phyloP scores from a whole-genome alignment of 2,329 filamentous ascomycete species.

The Volutella citrinella region DNA sequence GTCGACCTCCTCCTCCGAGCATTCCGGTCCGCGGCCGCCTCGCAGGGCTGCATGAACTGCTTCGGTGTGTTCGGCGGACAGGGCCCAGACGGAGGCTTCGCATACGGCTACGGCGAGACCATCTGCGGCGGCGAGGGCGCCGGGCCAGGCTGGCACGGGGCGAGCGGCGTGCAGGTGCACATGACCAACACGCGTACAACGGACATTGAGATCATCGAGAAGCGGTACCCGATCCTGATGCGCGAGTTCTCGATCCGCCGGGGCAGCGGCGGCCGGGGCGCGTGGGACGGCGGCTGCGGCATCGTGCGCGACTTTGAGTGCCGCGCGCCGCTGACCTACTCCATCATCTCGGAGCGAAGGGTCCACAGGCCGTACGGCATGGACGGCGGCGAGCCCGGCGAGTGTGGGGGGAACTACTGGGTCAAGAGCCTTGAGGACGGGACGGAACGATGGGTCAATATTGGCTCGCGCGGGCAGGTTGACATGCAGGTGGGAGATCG shows the following conservation, averaged over 20 bases:
- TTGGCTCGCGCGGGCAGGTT: slow-evolving; percentile 7
- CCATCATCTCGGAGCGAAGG: slow-evolving; percentile 34
- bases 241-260: slow-evolving; percentile 24
- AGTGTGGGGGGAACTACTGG: slow-evolving; percentile 27
- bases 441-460: slow-evolving; percentile 6
- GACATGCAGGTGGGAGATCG: slow-evolving; percentile 10
- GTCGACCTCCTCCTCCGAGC: slow-evolving; percentile 27
- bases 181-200: slow-evolving; percentile 35
- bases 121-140: slow-evolving; percentile 34
- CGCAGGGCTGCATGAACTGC: slow-evolving; percentile 6
- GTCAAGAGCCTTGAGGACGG: slow-evolving; percentile 9
- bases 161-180: slow-evolving; percentile 27
- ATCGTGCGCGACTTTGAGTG: slow-evolving; percentile 32
- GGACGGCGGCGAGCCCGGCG: slow-evolving; percentile 27
- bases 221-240: slow-evolving; percentile 29
- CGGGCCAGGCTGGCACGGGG: slow-evolving; percentile 25
- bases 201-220: slow-evolving; percentile 33
- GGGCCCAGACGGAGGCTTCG: slow-evolving; percentile 27
- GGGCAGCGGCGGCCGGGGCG: slow-evolving; percentile 27
- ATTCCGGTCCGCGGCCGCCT: slow-evolving; percentile 14
- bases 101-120: slow-evolving; percentile 19
- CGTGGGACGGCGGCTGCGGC: slow-evolving; percentile 29
- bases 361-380: slow-evolving; percentile 33
- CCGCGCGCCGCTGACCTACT: slow-evolving; percentile 26
- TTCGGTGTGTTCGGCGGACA: slow-evolving; percentile 17